phyloP scores from a whole-genome alignment of 192 early-diverging fungal species.

The Coemansia sp. region DNA sequence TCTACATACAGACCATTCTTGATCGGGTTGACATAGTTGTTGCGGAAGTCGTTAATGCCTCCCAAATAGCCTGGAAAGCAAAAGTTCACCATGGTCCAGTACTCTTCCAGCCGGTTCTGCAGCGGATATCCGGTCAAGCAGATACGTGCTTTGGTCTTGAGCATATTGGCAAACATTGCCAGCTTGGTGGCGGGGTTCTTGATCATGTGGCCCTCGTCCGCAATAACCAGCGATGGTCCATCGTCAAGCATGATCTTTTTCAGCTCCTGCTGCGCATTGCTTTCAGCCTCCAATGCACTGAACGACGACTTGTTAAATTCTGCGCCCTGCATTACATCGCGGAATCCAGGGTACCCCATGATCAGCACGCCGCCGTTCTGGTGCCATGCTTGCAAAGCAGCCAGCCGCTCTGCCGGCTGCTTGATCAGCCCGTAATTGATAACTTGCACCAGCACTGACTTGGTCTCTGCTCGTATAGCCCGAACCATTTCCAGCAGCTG shows the following conservation, averaged over 20 bases:
- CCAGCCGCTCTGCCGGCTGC: constrained; percentile 15
- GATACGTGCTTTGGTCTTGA: constrained; percentile 62
- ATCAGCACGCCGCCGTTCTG: constrained; percentile 65
- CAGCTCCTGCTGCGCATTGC: constrained; percentile 4
- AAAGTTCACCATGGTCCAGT: constrained; percentile 79
- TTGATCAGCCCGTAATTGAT: constrained; percentile 42
- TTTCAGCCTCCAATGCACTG: too few relatives aligned
- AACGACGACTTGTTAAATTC: neutral
- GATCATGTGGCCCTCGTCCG: constrained; percentile 82
- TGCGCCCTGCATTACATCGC: constrained; percentile 37
- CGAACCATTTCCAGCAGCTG: constrained; percentile 5
- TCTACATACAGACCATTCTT: constrained; percentile 59
- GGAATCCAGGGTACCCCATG: constrained; percentile 64
- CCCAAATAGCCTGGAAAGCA: constrained; percentile 65
- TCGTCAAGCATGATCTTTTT: constrained; percentile 53
- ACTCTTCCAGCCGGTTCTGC: constrained; percentile 81
- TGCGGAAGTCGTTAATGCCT: constrained; percentile 53
- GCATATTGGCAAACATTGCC: constrained; percentile 13
- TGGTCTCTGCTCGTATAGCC: constrained; percentile 9
- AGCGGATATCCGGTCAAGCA: constrained; percentile 82
- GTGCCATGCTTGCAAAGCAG: constrained; percentile 56
- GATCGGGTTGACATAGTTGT: constrained; percentile 62
- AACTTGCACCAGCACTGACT: constrained; percentile 41
- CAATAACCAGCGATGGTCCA: constrained; percentile 69
- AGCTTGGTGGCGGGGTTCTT: constrained; percentile 54